These are phyloP conservation scores for Tricholoma saponaceum DNA, from an alignment of 768 basidiomycete genomes.

Conservation along the genomic window DNA sequence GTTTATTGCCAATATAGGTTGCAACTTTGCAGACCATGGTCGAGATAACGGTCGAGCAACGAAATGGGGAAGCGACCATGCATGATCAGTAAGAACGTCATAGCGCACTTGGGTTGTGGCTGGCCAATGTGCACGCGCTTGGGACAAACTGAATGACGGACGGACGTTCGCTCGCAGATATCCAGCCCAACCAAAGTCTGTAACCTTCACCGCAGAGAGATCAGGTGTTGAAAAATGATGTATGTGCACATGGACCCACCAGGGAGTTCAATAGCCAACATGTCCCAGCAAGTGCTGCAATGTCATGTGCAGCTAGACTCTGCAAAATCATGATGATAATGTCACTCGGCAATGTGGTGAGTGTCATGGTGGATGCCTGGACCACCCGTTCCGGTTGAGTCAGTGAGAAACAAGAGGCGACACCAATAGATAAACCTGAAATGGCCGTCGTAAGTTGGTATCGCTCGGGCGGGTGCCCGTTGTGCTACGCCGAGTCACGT, in stretches of 20 bases:
- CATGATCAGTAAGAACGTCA: conserved; percentile 45
- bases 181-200: conserved; percentile 54
- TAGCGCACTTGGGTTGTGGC: conserved; percentile 42
- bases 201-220: conserved; percentile 41
- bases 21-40: conserved; percentile 53
- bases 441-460: background rate
- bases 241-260: conserved; percentile 32
- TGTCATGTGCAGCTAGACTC: conserved; percentile 37
- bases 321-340: conserved; percentile 52
- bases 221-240: conserved; percentile 2
- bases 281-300: conserved; percentile 36
- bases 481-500: background rate
- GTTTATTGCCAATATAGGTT: conserved; percentile 54
- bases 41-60: conserved; percentile 61
- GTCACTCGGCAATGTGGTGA: conserved; percentile 46
- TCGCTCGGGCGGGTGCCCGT: background rate
- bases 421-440: background rate
- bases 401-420: background rate
- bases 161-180: conserved; percentile 49
- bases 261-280: conserved; percentile 35
- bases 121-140: conserved; percentile 41
- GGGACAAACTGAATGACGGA: conserved; percentile 48
- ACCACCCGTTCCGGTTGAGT: background rate
- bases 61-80: conserved; percentile 50
- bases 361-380: conserved; percentile 15